Evolutionary conservation across 2,329 filamentous ascomycete genomes (phyloP).

Genomic region (Claviceps fusiformis): DNA sequence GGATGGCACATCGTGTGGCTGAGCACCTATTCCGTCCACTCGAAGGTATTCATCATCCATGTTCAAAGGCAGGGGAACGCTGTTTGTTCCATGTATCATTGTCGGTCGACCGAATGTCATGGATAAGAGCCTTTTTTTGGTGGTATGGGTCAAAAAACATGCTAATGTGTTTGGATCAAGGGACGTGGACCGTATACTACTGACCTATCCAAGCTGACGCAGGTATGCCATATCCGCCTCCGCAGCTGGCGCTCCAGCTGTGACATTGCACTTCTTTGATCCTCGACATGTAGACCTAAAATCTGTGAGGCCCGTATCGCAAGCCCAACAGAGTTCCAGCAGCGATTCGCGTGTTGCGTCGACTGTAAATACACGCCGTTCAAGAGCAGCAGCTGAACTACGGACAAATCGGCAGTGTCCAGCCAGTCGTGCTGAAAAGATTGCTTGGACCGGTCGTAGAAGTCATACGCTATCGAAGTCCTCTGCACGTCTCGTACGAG

Average conservation of each 20-base stretch:
- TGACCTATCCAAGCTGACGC: slow-evolving; percentile 3
- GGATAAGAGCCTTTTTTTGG: slow-evolving; percentile 2
- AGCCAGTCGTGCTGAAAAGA: slow-evolving; percentile 1
- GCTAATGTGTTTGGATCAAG: neutral
- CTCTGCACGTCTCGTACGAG: slow-evolving; percentile 1
- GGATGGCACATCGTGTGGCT: neutral
- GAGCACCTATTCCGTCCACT: neutral
- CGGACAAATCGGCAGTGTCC: slow-evolving; percentile 1
- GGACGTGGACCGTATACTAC: neutral
- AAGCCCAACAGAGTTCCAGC: slow-evolving; percentile 4
- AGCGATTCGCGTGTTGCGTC: slow-evolving; percentile 2
- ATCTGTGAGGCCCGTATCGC: slow-evolving; percentile 3
- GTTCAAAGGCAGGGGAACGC: neutral
- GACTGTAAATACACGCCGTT: slow-evolving; percentile 3
- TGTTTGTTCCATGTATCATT: slow-evolving; percentile 1
- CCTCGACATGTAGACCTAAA: neutral
- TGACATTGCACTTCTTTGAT: neutral
- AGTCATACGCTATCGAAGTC: slow-evolving; percentile 1
- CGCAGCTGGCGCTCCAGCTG: slow-evolving; percentile 2
- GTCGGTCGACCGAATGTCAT: slow-evolving; percentile 4
- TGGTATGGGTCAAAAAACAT: neutral
- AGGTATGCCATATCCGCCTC: slow-evolving; percentile 2
- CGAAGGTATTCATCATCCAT: slow-evolving; percentile 2
- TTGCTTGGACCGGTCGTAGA: neutral
- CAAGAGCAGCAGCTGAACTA: slow-evolving; percentile 1